Conservation (phyloP, 1,139 yeast genomes). For the Hyphopichia pseudoburtonii region DNA sequence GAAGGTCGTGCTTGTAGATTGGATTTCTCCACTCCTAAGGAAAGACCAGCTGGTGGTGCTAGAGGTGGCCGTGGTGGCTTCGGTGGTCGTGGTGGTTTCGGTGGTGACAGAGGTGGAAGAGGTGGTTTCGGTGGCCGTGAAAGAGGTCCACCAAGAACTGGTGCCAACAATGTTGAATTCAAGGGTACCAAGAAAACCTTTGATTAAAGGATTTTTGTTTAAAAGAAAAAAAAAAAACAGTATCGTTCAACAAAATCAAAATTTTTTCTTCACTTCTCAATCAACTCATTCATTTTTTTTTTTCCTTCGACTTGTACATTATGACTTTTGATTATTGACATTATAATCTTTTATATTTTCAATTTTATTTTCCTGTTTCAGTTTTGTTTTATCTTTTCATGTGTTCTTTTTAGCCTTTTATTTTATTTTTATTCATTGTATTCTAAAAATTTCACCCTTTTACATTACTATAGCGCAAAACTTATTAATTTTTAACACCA, state of each 20-base stretch:
- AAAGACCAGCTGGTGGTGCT: conserved; percentile 40
- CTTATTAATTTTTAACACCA: too few species aligned
- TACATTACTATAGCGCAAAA: too few species aligned
- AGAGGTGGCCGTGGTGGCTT: conserved; percentile 26
- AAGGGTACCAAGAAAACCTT: conserved; percentile 77
- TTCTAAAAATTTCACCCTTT: too few species aligned
- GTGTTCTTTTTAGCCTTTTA: too few species aligned
- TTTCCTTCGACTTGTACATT: conserved; percentile 2
- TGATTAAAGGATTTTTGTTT: too few species aligned
- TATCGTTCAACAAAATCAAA: not conserved
- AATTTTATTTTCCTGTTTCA: too few species aligned
- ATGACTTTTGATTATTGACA: conserved; percentile 2
- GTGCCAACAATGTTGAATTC: conserved; percentile 61
- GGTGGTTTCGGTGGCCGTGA: conserved; percentile 37
- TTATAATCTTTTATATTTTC: conserved; percentile 4
- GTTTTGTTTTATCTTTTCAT: too few species aligned
- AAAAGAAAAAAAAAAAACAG: not conserved
- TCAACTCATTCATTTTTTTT: too few species aligned
- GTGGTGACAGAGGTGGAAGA: conserved; percentile 40
- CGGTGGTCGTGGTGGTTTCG: conserved; percentile 39
- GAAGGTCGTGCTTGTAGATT: conserved; percentile 94
- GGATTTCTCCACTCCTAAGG: conserved; percentile 92
- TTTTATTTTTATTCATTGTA: too few species aligned
- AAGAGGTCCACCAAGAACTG: conserved; percentile 58
- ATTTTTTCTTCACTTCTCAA: not conserved